Conservation (phyloP, 768 basidiomycete genomes). For the Leucosporidium yakuticum region DNA sequence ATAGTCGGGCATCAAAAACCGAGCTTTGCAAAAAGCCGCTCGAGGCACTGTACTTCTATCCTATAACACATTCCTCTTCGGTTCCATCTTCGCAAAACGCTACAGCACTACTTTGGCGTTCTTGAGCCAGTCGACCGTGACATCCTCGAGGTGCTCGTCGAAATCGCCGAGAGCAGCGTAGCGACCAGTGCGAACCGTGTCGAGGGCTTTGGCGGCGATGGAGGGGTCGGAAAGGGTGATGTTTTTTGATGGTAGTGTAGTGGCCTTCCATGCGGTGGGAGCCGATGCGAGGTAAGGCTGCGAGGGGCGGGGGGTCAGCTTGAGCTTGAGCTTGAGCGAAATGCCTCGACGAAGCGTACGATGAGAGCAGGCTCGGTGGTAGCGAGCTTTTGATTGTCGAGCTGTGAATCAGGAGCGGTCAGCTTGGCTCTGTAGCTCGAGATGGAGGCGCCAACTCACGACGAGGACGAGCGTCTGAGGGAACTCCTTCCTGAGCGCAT, state of each 20-base stretch:
- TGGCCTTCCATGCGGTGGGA: slow-evolving; percentile 8
- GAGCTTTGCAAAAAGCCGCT: too few species aligned
- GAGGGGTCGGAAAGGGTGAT: slow-evolving; percentile 52
- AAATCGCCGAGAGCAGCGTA: slow-evolving; percentile 68
- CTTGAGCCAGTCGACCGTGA: slow-evolving; percentile 52
- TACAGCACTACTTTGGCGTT: slow-evolving; percentile 38
- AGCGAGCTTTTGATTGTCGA: slow-evolving; percentile 59
- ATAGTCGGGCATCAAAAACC: too few species aligned
- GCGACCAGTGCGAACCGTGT: slow-evolving; percentile 52
- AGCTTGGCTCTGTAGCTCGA: too few species aligned
- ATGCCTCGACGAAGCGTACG: slow-evolving; percentile 45
- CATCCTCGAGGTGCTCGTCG: slow-evolving; percentile 74
- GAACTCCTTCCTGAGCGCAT: slow-evolving; percentile 55
- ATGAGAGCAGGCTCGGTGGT: slow-evolving; percentile 54
- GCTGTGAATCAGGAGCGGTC: slow-evolving; percentile 42
- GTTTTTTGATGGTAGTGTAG: slow-evolving; percentile 41
- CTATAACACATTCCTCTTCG: too few species aligned
- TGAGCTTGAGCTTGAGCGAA: neutral
- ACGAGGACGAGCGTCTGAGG: slow-evolving; percentile 62
- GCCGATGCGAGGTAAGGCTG: slow-evolving; percentile 44
- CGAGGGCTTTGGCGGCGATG: slow-evolving; percentile 51
- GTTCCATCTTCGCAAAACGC: too few species aligned
- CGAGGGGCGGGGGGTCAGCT: neutral
- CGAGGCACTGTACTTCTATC: too few species aligned
- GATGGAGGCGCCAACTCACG: slow-evolving; percentile 47